Conservation (phyloP, 768 basidiomycete genomes). For the Collybiopsis confluens region DNA sequence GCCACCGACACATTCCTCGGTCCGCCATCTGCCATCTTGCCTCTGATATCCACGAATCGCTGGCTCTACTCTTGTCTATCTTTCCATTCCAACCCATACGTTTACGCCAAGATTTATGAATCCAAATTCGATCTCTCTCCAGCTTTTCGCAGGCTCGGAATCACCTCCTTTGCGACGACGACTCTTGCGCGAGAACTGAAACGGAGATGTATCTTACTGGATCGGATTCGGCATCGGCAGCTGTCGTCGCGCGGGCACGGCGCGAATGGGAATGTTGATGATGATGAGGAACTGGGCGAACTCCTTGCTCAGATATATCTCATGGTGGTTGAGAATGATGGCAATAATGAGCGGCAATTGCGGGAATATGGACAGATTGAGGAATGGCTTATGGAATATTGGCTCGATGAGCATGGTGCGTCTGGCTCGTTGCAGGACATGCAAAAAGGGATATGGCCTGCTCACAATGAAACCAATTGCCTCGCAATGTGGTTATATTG, state of each 20-base stretch:
- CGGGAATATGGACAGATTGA: conserved; percentile 62
- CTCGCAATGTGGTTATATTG: conserved; percentile 80
- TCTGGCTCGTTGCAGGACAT: conserved; percentile 44
- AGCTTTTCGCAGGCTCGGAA: conserved; percentile 45
- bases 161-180: conserved; percentile 31
- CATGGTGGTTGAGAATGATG: conserved; percentile 80
- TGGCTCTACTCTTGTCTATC: conserved; percentile 47
- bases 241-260: too few relatives aligned
- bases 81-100: conserved; percentile 50
- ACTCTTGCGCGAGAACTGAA: conserved; percentile 60
- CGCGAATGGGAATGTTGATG: conserved; percentile 19
- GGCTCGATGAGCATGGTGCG: conserved; percentile 58
- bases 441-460: conserved; percentile 51
- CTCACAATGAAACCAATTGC: conserved; percentile 44
- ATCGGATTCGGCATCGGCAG: conserved; percentile 45
- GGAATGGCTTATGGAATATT: conserved; percentile 61
- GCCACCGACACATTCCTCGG: conserved; percentile 50
- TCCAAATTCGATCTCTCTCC: conserved; percentile 62
- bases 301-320: conserved; percentile 66
- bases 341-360: conserved; percentile 67
- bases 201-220: conserved; percentile 55
- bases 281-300: conserved; percentile 29
- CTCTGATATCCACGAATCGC: conserved; percentile 51
- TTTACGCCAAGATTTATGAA: conserved; percentile 70
- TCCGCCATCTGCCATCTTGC: conserved; percentile 55